phyloP scores from a whole-genome alignment of 2,329 filamentous ascomycete species.

The Aurifilum marmelostoma region DNA sequence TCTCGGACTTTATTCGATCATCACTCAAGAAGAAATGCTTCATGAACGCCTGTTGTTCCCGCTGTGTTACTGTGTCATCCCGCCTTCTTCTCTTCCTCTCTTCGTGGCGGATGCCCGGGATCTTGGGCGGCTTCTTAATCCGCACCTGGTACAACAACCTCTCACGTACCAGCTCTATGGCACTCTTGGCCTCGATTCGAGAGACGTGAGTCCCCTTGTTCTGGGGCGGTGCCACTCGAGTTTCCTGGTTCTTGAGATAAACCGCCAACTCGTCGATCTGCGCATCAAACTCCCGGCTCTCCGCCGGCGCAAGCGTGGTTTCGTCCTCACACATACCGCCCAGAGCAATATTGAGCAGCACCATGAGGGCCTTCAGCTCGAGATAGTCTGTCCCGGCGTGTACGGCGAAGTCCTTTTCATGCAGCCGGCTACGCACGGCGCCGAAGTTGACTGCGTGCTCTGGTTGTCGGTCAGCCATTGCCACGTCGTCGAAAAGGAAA shows the following conservation, averaged over 20 bases:
- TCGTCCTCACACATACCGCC: slow-evolving; percentile 58
- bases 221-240: slow-evolving; percentile 72
- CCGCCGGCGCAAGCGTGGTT: neutral
- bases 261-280: slow-evolving; percentile 69
- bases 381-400: slow-evolving; percentile 66
- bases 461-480: slow-evolving; percentile 45
- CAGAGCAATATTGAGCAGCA: slow-evolving; percentile 74
- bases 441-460: slow-evolving; percentile 47
- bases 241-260: slow-evolving; percentile 60
- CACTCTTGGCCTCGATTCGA: slow-evolving; percentile 76
- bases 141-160: slow-evolving; percentile 73
- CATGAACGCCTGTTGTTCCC: slow-evolving; percentile 55
- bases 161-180: slow-evolving; percentile 73
- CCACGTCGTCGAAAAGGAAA: slow-evolving; percentile 59
- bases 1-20: slow-evolving; percentile 31
- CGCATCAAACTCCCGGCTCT: slow-evolving; percentile 61
- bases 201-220: slow-evolving; percentile 69
- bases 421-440: slow-evolving; percentile 51
- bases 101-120: slow-evolving; percentile 52
- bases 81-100: slow-evolving; percentile 34
- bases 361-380: slow-evolving; percentile 65
- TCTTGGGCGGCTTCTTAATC: slow-evolving; percentile 60
- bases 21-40: slow-evolving; percentile 47
- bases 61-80: slow-evolving; percentile 44
- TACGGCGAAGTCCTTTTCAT: slow-evolving; percentile 54